A percentile compares a stretch with the other conserved stretches of the same genome.
Conservation (phyloP, 768 basidiomycete genomes). For the Neoboletus brunneissimus region DNA sequence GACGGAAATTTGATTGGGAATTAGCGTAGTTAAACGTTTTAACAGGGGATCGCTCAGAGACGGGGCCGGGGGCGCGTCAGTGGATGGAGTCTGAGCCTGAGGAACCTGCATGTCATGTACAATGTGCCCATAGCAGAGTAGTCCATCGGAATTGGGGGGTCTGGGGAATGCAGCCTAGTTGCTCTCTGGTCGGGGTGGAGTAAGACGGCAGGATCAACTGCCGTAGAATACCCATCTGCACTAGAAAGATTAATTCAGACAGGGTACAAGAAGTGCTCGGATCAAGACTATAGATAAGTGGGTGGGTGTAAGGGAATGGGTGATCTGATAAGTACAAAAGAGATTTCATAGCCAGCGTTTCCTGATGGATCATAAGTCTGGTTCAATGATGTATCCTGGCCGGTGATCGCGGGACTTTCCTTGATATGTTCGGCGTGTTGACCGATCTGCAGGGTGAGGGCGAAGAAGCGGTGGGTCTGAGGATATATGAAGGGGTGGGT, state of each 20-base stretch:
- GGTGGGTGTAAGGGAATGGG: neutral
- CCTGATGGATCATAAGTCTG: conserved; percentile 2
- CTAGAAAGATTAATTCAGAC: neutral
- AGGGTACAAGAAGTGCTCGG: neutral
- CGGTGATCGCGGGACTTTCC: conserved; percentile 27
- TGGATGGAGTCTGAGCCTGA: neutral
- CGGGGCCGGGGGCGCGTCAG: conserved; percentile 13
- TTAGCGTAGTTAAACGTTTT: conserved; percentile 35
- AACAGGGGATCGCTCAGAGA: conserved; percentile 19
- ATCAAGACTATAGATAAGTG: neutral
- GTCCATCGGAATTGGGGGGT: neutral
- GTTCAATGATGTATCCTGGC: neutral
- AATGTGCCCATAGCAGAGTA: neutral
- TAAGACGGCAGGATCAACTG: conserved; percentile 5
- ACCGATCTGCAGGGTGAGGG: conserved; percentile 21
- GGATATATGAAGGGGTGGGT: conserved; percentile 3
- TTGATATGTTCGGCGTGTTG: conserved; percentile 8
- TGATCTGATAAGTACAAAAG: conserved; percentile 17
- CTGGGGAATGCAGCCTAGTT: neutral
- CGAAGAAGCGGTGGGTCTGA: conserved; percentile 18
- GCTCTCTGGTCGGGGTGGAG: neutral
- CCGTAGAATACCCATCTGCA: neutral
- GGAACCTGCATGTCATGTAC: neutral
- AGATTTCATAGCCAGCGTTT: neutral
- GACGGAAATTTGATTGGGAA: conserved; percentile 26